These are phyloP conservation scores for Agrocybe chaxingu DNA, from an alignment of 768 basidiomycete genomes.

Conservation along the genomic window DNA sequence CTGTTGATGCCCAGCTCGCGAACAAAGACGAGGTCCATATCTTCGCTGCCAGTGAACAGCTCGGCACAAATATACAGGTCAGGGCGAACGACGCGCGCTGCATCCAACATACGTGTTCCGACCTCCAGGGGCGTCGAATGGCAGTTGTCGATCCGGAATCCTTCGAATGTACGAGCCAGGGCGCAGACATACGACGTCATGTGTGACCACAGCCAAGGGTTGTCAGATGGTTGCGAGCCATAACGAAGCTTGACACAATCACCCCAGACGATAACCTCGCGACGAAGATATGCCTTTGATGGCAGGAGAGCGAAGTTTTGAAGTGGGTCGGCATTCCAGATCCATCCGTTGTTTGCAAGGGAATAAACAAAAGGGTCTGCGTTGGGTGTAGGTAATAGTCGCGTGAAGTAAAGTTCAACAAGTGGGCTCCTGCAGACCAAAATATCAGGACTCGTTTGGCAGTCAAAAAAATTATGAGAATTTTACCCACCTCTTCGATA, in stretches of 20 bases:
- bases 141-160: slow-evolving; percentile 97
- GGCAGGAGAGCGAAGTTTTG: slow-evolving; percentile 90
- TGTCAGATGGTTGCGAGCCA: slow-evolving; percentile 72
- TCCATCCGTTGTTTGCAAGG: slow-evolving; percentile 98
- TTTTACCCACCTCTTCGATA: slow-evolving; percentile 62
- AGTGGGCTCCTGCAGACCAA: slow-evolving; percentile 61
- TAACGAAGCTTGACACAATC: slow-evolving; percentile 99
- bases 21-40: slow-evolving; percentile 90
- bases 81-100: slow-evolving; percentile 83
- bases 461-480: slow-evolving; percentile 2
- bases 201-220: slow-evolving; percentile 93
- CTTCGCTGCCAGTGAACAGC: slow-evolving; percentile 93
- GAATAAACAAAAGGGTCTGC: slow-evolving; percentile 61
- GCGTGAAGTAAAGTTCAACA: slow-evolving; percentile 91
- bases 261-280: slow-evolving; percentile 96
- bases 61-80: slow-evolving; percentile 97
- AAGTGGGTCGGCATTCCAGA: slow-evolving; percentile 94
- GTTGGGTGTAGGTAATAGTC: slow-evolving; percentile 45
- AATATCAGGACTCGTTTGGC: background rate
- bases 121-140: slow-evolving; percentile 96
- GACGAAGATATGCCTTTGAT: slow-evolving; percentile 92
- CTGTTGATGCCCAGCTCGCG: slow-evolving; percentile 91
- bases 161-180: slow-evolving; percentile 84
- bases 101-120: slow-evolving; percentile 93
- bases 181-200: slow-evolving; percentile 82